A percentile compares a stretch with the other conserved stretches of the same genome.
Evolutionary conservation across 2,329 filamentous ascomycete species (phyloP).

Genomic region (Immersiporthe knoxdaviesiana): DNA sequence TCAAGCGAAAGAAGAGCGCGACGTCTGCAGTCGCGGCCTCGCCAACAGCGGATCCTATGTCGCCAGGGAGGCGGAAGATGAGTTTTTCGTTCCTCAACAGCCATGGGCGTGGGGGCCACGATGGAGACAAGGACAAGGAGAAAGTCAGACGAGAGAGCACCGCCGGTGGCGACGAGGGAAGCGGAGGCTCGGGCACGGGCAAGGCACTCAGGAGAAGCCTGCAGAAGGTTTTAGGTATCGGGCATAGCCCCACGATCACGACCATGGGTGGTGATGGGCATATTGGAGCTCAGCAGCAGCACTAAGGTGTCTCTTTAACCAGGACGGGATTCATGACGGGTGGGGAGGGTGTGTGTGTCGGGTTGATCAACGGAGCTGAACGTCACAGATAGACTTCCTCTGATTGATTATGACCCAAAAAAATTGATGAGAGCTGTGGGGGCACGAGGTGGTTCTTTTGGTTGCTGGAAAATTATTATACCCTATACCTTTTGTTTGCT

Average conservation of each 20-base stretch:
- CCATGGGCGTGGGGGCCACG: slow-evolving; percentile 19
- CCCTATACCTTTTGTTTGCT: background rate
- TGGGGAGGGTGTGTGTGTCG: too few species aligned
- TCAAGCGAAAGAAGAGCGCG: slow-evolving; percentile 45
- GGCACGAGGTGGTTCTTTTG: too few species aligned
- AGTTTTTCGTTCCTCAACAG: slow-evolving; percentile 34
- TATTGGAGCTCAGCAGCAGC: slow-evolving; percentile 18
- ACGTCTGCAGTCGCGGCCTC: slow-evolving; percentile 25
- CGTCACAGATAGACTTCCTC: background rate
- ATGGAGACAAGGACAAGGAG: slow-evolving; percentile 22
- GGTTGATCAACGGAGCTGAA: background rate
- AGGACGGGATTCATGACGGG: slow-evolving; percentile 48
- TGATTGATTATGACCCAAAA: background rate
- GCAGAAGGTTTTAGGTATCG: slow-evolving; percentile 50
- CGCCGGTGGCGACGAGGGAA: slow-evolving; percentile 25
- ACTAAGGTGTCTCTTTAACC: slow-evolving; percentile 39
- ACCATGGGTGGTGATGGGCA: slow-evolving; percentile 21
- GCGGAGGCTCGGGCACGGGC: slow-evolving; percentile 32
- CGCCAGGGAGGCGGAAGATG: slow-evolving; percentile 27
- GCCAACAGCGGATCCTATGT: slow-evolving; percentile 1
- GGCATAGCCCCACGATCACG: slow-evolving; percentile 31
- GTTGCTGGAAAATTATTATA: slow-evolving; percentile 3
- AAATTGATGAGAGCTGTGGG: background rate
- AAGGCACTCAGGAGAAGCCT: slow-evolving; percentile 51
- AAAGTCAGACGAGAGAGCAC: slow-evolving; percentile 25